Conservation (phyloP, 192 early-diverging fungal species). For the Linderina pennispora region DNA sequence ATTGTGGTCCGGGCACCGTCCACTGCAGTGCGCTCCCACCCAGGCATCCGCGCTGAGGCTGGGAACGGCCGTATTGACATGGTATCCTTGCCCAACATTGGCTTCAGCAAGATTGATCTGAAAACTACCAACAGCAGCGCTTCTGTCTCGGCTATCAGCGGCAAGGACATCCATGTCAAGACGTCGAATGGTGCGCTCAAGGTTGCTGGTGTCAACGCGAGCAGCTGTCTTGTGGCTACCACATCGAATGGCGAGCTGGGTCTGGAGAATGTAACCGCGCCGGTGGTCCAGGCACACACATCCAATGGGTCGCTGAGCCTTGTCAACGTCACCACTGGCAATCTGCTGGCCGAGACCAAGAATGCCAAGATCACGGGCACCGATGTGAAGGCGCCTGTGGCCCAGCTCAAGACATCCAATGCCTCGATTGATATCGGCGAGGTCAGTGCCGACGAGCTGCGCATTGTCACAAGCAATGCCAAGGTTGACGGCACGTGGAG, state of each 20-base stretch:
- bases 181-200: conserved; percentile 7
- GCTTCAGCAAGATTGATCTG: conserved; percentile 9
- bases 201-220: neutral
- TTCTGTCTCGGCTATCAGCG: conserved; percentile 1
- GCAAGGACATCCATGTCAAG: neutral
- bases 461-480: conserved; percentile 9
- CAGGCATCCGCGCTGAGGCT: conserved; percentile 13
- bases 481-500: conserved; percentile 15
- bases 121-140: conserved; percentile 5
- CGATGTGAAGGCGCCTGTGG: conserved; percentile 1
- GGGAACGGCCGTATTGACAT: conserved; percentile 13
- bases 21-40: conserved; percentile 3
- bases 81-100: conserved; percentile 9
- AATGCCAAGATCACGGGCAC: neutral
- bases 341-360: neutral
- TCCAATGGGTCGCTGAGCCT: conserved; percentile 5
- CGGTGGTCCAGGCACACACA: conserved; percentile 1
- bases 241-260: conserved; percentile 11
- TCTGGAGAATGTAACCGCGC: conserved; percentile 1
- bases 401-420: conserved; percentile 13
- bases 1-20: conserved; percentile 16
- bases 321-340: neutral
- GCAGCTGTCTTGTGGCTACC: neutral
- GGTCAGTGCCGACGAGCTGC: conserved; percentile 1
- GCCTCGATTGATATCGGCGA: conserved; percentile 2